Evolutionary conservation across 352 stramenopile genomes (phyloP).

Genomic region (Halophytophthora polymorphica): DNA sequence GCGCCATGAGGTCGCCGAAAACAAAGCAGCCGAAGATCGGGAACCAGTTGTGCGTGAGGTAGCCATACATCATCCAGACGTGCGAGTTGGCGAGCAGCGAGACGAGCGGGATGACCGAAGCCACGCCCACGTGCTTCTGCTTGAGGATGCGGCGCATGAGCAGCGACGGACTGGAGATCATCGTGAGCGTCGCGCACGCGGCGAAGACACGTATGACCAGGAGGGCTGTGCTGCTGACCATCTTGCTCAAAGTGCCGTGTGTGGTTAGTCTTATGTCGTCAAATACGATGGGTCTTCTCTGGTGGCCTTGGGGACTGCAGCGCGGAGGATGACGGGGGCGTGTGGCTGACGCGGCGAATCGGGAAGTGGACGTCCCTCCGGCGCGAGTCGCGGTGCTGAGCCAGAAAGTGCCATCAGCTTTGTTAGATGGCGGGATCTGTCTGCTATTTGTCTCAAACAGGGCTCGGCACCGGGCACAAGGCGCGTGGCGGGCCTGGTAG

Average conservation of each 20-base stretch:
- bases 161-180: slow-evolving; percentile 26
- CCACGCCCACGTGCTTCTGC: slow-evolving; percentile 5
- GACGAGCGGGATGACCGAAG: slow-evolving; percentile 18
- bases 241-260: neutral
- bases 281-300: too few species aligned
- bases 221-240: slow-evolving; percentile 19
- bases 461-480: too few species aligned
- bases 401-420: too few species aligned
- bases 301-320: too few species aligned
- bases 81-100: slow-evolving; percentile 17
- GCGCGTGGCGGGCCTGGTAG: too few species aligned
- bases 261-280: too few species aligned
- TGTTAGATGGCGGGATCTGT: too few species aligned
- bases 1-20: slow-evolving; percentile 28
- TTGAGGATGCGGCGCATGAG: slow-evolving; percentile 31
- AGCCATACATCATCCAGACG: slow-evolving; percentile 40
- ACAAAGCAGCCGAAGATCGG: slow-evolving; percentile 43
- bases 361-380: too few species aligned
- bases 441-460: too few species aligned
- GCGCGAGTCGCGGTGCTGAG: too few species aligned
- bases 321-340: too few species aligned
- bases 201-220: slow-evolving; percentile 26
- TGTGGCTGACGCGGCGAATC: too few species aligned
- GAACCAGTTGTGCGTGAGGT: slow-evolving; percentile 38
- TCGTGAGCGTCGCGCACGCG: slow-evolving; percentile 18